These are phyloP conservation scores for Strigomonas oncopelti DNA, from an alignment of 208 protist species.

Conservation along the genomic window DNA sequence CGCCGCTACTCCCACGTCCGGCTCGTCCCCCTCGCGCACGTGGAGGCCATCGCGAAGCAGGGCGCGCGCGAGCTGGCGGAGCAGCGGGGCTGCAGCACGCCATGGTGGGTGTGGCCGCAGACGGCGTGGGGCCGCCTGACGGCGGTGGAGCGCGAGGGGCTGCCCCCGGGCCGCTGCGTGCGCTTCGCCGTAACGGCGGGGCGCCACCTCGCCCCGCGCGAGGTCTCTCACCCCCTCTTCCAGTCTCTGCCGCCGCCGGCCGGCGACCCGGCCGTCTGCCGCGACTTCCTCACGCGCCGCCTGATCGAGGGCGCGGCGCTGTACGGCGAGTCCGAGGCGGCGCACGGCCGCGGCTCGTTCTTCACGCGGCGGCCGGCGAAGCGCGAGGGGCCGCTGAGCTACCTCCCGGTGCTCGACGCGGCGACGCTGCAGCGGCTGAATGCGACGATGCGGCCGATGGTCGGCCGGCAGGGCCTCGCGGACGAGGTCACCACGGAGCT, in stretches of 20 bases:
- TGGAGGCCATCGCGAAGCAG: constrained; percentile 61
- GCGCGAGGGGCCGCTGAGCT: constrained; percentile 8
- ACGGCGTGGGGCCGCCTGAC: constrained; percentile 39
- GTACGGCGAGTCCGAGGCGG: constrained; percentile 5
- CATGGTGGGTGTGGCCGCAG: constrained; percentile 67
- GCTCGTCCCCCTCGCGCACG: constrained; percentile 33
- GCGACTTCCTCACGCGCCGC: constrained; percentile 31
- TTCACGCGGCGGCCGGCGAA: neutral
- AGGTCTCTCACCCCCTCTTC: constrained; percentile 66
- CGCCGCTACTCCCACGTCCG: constrained; percentile 29
- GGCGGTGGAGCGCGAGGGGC: constrained; percentile 1
- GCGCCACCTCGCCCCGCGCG: constrained; percentile 51
- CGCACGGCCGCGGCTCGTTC: neutral
- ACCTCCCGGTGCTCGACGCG: constrained; percentile 56
- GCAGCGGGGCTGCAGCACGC: constrained; percentile 39
- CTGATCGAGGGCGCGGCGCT: constrained; percentile 30
- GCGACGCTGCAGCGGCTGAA: constrained; percentile 35
- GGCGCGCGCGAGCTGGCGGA: constrained; percentile 48
- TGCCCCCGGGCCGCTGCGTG: constrained; percentile 45
- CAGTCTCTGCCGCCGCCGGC: constrained; percentile 17
- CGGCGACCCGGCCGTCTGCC: constrained; percentile 11
- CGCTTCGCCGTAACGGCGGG: constrained; percentile 43
- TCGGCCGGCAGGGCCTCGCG: constrained; percentile 37
- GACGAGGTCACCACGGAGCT: constrained; percentile 74
- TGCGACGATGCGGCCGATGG: constrained; percentile 63